These are phyloP conservation scores for Nannizzia gypsea DNA, from an alignment of 2,329 filamentous ascomycete species.

Conservation along the genomic window DNA sequence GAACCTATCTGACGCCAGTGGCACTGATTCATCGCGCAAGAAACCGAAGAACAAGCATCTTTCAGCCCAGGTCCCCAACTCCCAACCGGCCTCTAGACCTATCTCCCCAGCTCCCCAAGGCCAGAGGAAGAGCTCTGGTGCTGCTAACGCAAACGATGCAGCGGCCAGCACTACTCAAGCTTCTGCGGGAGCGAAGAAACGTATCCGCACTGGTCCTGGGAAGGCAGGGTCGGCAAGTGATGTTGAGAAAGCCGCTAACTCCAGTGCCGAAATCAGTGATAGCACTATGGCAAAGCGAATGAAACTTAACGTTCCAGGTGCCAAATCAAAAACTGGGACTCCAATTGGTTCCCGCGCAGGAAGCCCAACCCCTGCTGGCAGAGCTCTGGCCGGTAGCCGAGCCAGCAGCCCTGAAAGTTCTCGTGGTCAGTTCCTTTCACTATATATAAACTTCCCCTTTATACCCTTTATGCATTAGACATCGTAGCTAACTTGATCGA, in stretches of 20 bases:
- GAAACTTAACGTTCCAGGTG: constrained; percentile 35
- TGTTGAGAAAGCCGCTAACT: constrained; percentile 42
- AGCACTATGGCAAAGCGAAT: constrained; percentile 38
- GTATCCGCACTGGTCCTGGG: constrained; percentile 24
- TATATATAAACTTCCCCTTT: not conserved
- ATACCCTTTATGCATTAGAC: not conserved
- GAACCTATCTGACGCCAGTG: constrained; percentile 78
- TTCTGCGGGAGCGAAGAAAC: constrained; percentile 44
- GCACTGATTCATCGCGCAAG: constrained; percentile 76
- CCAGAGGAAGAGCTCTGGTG: constrained; percentile 3
- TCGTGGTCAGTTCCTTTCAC: constrained; percentile 7
- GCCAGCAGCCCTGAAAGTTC: constrained; percentile 30
- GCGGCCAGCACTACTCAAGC: constrained; percentile 5
- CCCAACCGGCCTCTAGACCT: constrained; percentile 21
- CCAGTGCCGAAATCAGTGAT: constrained; percentile 37
- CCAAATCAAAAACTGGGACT: constrained; percentile 29
- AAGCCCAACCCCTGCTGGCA: constrained; percentile 30
- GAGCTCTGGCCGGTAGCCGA: constrained; percentile 25
- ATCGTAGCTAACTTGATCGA: not conserved
- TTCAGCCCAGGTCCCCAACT: constrained; percentile 19
- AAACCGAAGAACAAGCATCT: constrained; percentile 59
- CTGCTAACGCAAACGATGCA: constrained; percentile 4
- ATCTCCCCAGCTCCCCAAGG: constrained; percentile 41
- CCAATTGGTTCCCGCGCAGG: constrained; percentile 39
- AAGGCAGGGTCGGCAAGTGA: constrained; percentile 43